Evolutionary conservation across 2,329 filamentous ascomycete species (phyloP).

Genomic region (Ramichloridium luteum): DNA sequence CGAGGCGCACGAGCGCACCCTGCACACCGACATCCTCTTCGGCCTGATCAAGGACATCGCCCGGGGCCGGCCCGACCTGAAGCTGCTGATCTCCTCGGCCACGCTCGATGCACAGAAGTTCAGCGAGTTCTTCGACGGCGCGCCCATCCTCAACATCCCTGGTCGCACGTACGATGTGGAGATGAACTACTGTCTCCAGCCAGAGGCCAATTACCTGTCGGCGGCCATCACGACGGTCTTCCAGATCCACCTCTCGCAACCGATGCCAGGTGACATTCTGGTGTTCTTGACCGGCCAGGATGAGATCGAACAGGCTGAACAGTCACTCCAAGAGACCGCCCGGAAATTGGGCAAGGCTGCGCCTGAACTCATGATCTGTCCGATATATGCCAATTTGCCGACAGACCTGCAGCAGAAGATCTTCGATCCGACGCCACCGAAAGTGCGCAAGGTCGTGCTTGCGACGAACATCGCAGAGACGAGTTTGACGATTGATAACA

Average conservation of each 20-base stretch:
- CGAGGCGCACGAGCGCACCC: slow-evolving; percentile 87
- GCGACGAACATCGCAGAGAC: slow-evolving; percentile 98
- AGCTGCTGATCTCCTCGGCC: slow-evolving; percentile 82
- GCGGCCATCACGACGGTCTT: slow-evolving; percentile 89
- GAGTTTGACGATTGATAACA: slow-evolving; percentile 86
- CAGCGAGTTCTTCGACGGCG: slow-evolving; percentile 78
- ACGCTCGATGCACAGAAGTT: slow-evolving; percentile 94
- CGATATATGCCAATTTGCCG: slow-evolving; percentile 87
- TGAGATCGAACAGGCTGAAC: slow-evolving; percentile 82
- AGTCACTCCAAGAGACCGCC: slow-evolving; percentile 72
- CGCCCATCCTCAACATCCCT: slow-evolving; percentile 88
- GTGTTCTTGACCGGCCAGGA: slow-evolving; percentile 94
- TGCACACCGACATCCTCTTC: slow-evolving; percentile 81
- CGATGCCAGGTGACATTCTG: slow-evolving; percentile 67
- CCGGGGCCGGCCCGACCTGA: slow-evolving; percentile 69
- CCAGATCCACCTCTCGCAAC: slow-evolving; percentile 83
- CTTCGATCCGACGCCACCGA: slow-evolving; percentile 81
- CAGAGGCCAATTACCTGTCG: slow-evolving; percentile 85
- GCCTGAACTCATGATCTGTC: slow-evolving; percentile 77
- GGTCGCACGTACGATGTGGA: slow-evolving; percentile 82
- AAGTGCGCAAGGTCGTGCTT: slow-evolving; percentile 78
- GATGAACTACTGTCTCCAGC: slow-evolving; percentile 78
- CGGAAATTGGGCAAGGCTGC: slow-evolving; percentile 75
- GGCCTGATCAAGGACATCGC: slow-evolving; percentile 82
- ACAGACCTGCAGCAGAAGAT: slow-evolving; percentile 86